Conservation (phyloP, 2,329 filamentous ascomycete species). For the Fusarium neocosmosporiellum region DNA sequence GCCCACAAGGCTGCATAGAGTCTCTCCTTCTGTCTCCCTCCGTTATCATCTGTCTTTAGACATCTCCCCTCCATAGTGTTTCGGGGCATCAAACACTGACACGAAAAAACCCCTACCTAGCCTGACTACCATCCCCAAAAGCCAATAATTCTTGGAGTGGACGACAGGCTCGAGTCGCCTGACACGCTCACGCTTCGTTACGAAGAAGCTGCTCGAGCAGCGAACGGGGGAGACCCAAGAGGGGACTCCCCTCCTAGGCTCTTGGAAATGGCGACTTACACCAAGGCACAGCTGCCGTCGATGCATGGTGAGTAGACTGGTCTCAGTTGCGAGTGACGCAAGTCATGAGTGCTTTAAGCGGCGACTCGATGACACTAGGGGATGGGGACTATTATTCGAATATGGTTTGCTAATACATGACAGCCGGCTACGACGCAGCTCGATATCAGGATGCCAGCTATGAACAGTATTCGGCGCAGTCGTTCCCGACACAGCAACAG, state of each 20-base stretch:
- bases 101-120: conserved; percentile 51
- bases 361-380: not conserved
- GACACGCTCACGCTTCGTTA: conserved; percentile 67
- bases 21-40: conserved; percentile 25
- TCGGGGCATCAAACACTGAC: conserved; percentile 44
- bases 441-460: conserved; percentile 69
- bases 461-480: conserved; percentile 62
- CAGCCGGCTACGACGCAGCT: conserved; percentile 68
- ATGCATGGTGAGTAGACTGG: conserved; percentile 78
- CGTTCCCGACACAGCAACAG: conserved; percentile 60
- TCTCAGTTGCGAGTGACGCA: conserved; percentile 1
- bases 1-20: conserved; percentile 25
- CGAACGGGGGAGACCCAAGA: conserved; percentile 63
- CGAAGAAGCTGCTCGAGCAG: conserved; percentile 66
- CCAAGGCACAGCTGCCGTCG: conserved; percentile 81
- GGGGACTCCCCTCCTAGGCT: conserved; percentile 65
- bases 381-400: not conserved
- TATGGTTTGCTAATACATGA: conserved; percentile 24
- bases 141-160: conserved; percentile 65
- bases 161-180: conserved; percentile 68
- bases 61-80: conserved; percentile 28
- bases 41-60: conserved; percentile 22
- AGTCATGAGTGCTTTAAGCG: conserved; percentile 33
- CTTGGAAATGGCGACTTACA: conserved; percentile 65
- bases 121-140: conserved; percentile 65